Evolutionary conservation across 768 basidiomycete species (phyloP), one percentile per base, ranked within the genome.

Genomic region (Naganishia randhawae): DNA sequence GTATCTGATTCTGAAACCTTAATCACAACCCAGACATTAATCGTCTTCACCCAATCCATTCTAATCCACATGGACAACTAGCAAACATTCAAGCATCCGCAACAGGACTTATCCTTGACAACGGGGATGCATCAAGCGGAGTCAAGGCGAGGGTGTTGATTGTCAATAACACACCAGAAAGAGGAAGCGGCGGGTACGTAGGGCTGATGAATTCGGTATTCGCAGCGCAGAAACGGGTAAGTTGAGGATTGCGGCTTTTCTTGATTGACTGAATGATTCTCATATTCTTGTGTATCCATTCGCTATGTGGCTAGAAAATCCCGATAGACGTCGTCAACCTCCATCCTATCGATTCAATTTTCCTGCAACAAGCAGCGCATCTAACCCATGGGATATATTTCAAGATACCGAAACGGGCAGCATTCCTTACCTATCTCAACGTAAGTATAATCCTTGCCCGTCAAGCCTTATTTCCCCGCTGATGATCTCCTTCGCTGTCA

Each of bases 181-280:
- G 69, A 39, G 57, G 68, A 29, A 61, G 50, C 33, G 71, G 67
- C 6, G 91, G 93, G 11, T 99, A 99, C 80, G 95, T 98, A 55
- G 91, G 95, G 29, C 88, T 98, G 77, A 99, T 99, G 96, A 98
- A 98, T 78, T 88, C 93, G 64, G 98, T 98, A 55, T 99, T 99
- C 81, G 93, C 94, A 19, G 96, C 96, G 5, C 96, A 99, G 80
- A 99, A 99, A 82, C 84, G 92, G 72, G 95, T 91, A 71, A 73
- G 88, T 80, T 66, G 62, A 48, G 66, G 50, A 45, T 45, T 63
- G 19, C 32, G 52, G 5, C 29, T 33, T 27, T 17, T 13, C 17
- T 14, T 11, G 39, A 29, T 29, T 17, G 16, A 32, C 42, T 13
- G 31, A 22, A n/a, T n/a, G 19, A 6, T 11, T 22, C 25, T 4